Base-by-base conservation (phyloP, 352 stramenopile species). In the Phytophthora hybrid region DNA sequence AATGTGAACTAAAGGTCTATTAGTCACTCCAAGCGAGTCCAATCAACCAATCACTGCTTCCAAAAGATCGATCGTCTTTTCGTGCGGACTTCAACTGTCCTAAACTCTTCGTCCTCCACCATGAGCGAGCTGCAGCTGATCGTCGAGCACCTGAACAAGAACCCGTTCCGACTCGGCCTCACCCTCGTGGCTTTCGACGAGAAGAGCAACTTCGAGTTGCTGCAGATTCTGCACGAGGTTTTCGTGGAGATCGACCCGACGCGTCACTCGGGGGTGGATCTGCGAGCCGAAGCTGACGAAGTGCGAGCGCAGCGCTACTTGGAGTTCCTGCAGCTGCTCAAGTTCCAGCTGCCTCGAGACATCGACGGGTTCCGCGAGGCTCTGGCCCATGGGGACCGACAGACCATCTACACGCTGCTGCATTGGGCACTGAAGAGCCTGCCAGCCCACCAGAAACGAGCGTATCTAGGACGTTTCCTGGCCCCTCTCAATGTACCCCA, bases 201-300 rank as follows among this genome's bases (percentile, higher is more conserved):
- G 78, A 98, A 98, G 70, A 90, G 85, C 65, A 93, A 92, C 71
- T 94, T 96, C 51, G 95, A 99, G 69, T 78, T 98, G 54, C 84
- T 99, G 10, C 92, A 98, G 80, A 88, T 98, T 51, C 85, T 99
- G 9, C 97, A 98, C 71, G 92, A 98, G 68, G 92, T 98, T 14
- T 92, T 98, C 69, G 81, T 81, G 18, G 87, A 95, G 66, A 94
- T 98, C 62, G 92, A 98, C 76, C 46, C 81, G 18, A 73, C 74
- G 21, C 85, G 93, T 37, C 84, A 97, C 67, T 87, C 92, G 44
- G 72, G 72, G n/a, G 86, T 97, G 44, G 93, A 98, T 73, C 61
- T 98, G 44, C 87, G 92, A 7, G 78, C 81, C n/a, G 90, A 97
- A 63, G 71, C 85, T 1, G 87, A 97, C 69, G 89, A 98, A 41